Evolutionary conservation across 768 basidiomycete species (phyloP).

Genomic region (Lentinula boryana): DNA sequence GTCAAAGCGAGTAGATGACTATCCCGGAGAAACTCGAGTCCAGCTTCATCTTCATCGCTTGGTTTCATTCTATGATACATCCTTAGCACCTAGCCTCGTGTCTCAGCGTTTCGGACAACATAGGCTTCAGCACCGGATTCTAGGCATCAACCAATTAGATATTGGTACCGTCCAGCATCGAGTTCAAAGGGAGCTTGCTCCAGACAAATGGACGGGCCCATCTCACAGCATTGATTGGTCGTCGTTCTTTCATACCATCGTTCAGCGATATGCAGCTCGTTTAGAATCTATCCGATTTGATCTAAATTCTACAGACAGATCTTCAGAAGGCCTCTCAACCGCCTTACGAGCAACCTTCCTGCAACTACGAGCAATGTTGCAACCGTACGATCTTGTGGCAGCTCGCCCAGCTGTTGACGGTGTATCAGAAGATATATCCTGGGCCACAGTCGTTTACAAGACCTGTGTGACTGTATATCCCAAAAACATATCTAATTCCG

Average conservation of each 20-base stretch:
- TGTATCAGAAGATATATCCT: slow-evolving; percentile 8
- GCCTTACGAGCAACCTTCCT: slow-evolving; percentile 2
- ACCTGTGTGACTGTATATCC: slow-evolving; percentile 26
- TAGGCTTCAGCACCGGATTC: slow-evolving; percentile 24
- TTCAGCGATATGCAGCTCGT: slow-evolving; percentile 24
- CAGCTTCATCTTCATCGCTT: slow-evolving; percentile 24
- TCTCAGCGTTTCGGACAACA: slow-evolving; percentile 15
- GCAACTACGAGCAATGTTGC: slow-evolving; percentile 22
- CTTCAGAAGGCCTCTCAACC: slow-evolving; percentile 3
- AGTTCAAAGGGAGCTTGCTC: slow-evolving; percentile 8
- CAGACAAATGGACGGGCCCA: neutral
- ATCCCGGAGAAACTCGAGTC: slow-evolving; percentile 26
- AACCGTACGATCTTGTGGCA: slow-evolving; percentile 19
- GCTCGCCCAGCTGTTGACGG: slow-evolving; percentile 7
- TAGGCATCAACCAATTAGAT: slow-evolving; percentile 20
- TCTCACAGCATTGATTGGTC: slow-evolving; percentile 27
- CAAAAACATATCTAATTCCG: slow-evolving; percentile 6
- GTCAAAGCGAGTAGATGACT: slow-evolving; percentile 26
- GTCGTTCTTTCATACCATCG: slow-evolving; percentile 19
- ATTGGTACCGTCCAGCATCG: slow-evolving; percentile 3
- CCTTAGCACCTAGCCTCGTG: slow-evolving; percentile 24
- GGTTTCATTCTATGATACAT: slow-evolving; percentile 30
- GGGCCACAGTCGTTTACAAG: slow-evolving; percentile 24
- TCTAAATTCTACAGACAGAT: slow-evolving; percentile 9
- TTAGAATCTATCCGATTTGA: slow-evolving; percentile 20